Evolutionary conservation across 768 basidiomycete species (phyloP), one percentile per base, ranked within the genome.

Genomic region (Hygrophoropsis aurantiaca): DNA sequence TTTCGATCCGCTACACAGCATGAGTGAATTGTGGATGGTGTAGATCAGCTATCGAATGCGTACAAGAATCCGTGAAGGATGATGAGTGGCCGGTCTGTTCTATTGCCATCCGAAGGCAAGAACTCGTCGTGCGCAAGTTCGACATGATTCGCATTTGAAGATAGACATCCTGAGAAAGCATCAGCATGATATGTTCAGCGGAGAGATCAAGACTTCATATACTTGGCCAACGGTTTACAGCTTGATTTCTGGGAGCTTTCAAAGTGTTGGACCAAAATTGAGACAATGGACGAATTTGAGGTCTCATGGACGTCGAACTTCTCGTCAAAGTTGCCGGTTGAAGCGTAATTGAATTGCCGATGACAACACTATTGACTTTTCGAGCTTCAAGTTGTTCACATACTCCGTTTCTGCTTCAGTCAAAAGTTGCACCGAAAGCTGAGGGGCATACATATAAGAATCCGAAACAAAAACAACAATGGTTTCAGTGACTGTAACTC

Each of bases 51-150:
- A n/a, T n/a, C n/a, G n/a, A 35, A 23, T 56, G 55, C 80, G 58
- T 50, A 84, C 83, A 85, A 80, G 46, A 85, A 67, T 3, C 84
- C 84, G 56, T 85, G 84, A 11, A 84, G 67, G 36, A 85, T 81
- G 7, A 84, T 60, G 33, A 84, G 60, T 0, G 82, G 74, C 24
- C 60, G 66, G 25, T 74, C 70, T 3, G 52, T 58, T 43, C 54
- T 62, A 52, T 66, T 67, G 1, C 56, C 59, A 33, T 56, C 44
- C 4, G 47, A 33, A 21, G 65, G 67, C 42, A 62, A 55, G 33
- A 67, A 49, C 13, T 53, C 58, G 25, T 72, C 70, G 35, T 70
- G 64, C 19, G 47, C 53, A 13, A 72, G 49, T 41, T 65, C 53
- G 3, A 70, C 56, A 0, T 69, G 52, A 13, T 55, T 39, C 13